Percentiles rank a stretch among this genome's conserved stretches.
Conservation (phyloP, 257 asterid species). For the Echium plantagineum region DNA sequence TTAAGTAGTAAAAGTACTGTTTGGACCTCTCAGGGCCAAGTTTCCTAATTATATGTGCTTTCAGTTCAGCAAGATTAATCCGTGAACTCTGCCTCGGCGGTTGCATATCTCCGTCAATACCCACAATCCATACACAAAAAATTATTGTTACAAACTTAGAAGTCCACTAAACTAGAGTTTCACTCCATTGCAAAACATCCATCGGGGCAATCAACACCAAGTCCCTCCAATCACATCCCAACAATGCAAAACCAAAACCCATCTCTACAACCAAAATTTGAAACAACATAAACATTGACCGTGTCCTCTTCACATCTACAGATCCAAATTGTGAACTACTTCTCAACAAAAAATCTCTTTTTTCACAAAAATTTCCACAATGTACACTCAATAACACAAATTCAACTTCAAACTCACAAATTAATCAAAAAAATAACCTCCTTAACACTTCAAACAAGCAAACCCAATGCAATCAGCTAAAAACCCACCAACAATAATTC, state of each 20-base stretch:
- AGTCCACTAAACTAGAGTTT: slow-evolving; percentile 37
- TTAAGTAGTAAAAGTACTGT: slow-evolving; percentile 65
- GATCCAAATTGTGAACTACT: slow-evolving; percentile 47
- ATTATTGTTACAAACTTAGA: slow-evolving; percentile 8
- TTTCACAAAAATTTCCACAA: slow-evolving; percentile 24
- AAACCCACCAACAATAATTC: slow-evolving; percentile 11
- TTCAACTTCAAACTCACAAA: slow-evolving; percentile 2
- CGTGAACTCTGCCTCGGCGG: slow-evolving; percentile 71
- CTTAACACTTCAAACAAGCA: slow-evolving; percentile 42
- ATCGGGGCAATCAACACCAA: slow-evolving; percentile 29
- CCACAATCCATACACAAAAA: slow-evolving; percentile 43
- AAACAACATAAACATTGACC: slow-evolving; percentile 18
- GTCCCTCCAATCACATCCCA: slow-evolving; percentile 27
- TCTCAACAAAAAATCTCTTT: slow-evolving; percentile 61
- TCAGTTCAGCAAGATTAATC: slow-evolving; percentile 63
- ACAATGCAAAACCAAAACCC: slow-evolving; percentile 34
- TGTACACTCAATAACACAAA: slow-evolving; percentile 17
- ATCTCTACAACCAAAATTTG: slow-evolving; percentile 29
- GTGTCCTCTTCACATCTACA: slow-evolving; percentile 27
- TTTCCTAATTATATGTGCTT: slow-evolving; percentile 60
- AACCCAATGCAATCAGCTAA: slow-evolving; percentile 11
- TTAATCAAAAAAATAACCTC: slow-evolving; percentile 26
- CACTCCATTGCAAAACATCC: slow-evolving; percentile 38
- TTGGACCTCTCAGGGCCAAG: slow-evolving; percentile 69
- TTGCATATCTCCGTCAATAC: slow-evolving; percentile 48